Conservation (phyloP, 1,284 basidiomycete species). For the Termitomyces sp. region DNA sequence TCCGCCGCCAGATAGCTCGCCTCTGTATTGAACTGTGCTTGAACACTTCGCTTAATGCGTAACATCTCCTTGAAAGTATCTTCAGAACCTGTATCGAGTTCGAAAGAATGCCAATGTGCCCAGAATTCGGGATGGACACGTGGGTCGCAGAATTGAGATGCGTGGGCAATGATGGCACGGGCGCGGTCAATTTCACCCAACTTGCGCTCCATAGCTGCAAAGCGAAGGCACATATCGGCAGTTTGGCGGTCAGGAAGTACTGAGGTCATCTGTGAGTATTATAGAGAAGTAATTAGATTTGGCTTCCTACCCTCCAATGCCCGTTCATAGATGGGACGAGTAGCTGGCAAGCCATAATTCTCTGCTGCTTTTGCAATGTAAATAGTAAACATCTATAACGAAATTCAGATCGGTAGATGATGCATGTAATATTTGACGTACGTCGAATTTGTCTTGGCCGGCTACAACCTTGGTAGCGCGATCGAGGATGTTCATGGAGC, state of each 20-base stretch:
- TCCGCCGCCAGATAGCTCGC: constrained; percentile 85
- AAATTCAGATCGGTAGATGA: constrained; percentile 6
- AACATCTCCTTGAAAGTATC: constrained; percentile 99
- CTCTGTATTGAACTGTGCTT: constrained; percentile 98
- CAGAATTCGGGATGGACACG: constrained; percentile 89
- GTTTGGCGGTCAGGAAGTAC: constrained; percentile 90
- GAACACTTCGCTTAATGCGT: constrained; percentile 95
- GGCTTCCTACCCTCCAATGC: constrained; percentile 69
- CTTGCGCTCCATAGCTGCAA: constrained; percentile 94
- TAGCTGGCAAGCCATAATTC: constrained; percentile 95
- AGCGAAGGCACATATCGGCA: constrained; percentile 96
- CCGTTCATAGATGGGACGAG: constrained; percentile 93
- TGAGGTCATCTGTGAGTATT: constrained; percentile 16
- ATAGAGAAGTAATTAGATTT: neutral
- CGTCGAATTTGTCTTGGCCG: constrained; percentile 92
- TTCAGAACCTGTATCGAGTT: constrained; percentile 96
- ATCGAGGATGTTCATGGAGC: constrained; percentile 95
- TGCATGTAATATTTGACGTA: constrained; percentile 30
- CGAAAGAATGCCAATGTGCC: constrained; percentile 95
- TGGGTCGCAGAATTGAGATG: constrained; percentile 98
- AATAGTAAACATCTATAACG: constrained; percentile 83
- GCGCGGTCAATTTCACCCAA: constrained; percentile 98
- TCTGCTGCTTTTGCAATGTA: constrained; percentile 97
- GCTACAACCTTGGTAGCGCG: constrained; percentile 85
- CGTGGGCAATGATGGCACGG: constrained; percentile 93